Conservation (phyloP, 1,284 basidiomycete species). For the Laetiporus sulphureus region DNA sequence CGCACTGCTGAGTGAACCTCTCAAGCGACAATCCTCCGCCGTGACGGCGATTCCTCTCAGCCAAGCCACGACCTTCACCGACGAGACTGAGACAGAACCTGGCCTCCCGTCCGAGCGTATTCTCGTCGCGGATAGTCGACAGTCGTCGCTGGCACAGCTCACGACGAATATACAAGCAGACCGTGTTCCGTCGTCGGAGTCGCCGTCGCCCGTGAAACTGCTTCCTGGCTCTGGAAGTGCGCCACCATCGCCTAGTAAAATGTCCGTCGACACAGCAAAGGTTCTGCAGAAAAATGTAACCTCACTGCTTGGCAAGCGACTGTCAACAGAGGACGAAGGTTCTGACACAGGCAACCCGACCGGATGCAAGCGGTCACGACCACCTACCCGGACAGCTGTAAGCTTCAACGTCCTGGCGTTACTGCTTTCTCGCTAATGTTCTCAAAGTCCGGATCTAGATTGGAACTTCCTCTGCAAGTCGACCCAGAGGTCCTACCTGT, state of each 20-base stretch:
- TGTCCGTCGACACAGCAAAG: conserved; percentile 37
- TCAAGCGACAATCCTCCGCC: neutral
- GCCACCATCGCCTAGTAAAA: conserved; percentile 20
- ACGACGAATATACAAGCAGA: conserved; percentile 12
- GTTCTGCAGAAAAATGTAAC: conserved; percentile 59
- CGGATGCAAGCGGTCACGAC: conserved; percentile 38
- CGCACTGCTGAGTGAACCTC: conserved; percentile 13
- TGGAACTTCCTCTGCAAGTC: neutral
- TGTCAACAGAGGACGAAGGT: conserved; percentile 32
- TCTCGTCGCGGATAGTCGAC: conserved; percentile 3
- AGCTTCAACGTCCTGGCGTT: conserved; percentile 3
- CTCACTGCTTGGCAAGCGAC: conserved; percentile 60
- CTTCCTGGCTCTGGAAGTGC: conserved; percentile 8
- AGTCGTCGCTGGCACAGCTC: conserved; percentile 4
- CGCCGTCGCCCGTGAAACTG: conserved; percentile 40
- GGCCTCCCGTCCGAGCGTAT: neutral
- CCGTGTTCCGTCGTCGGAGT: conserved; percentile 52
- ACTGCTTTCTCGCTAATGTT: neutral
- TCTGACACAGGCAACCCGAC: conserved; percentile 13
- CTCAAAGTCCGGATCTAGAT: neutral
- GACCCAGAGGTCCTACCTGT: conserved; percentile 1
- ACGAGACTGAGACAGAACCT: neutral
- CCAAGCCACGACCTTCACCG: neutral
- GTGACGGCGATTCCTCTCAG: neutral
- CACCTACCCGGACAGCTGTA: conserved; percentile 38